These are phyloP conservation scores for Botrytis sinoallii DNA, from an alignment of 2,329 filamentous ascomycete species.

Conservation along the genomic window DNA sequence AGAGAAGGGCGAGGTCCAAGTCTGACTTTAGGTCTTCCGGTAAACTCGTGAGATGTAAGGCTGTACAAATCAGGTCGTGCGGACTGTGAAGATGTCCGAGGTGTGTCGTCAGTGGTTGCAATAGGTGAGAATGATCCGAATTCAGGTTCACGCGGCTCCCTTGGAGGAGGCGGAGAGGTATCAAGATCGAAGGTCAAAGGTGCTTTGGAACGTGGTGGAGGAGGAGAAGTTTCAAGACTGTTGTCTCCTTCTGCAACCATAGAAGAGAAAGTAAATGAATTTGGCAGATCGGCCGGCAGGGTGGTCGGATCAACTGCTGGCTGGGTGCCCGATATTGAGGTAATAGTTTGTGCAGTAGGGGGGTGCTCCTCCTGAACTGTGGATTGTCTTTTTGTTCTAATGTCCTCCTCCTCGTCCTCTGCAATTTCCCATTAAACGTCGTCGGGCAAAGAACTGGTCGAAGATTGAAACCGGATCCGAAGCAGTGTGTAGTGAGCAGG, in stretches of 20 bases:
- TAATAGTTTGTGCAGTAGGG: slow-evolving; percentile 31
- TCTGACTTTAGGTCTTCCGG: slow-evolving; percentile 77
- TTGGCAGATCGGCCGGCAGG: slow-evolving; percentile 23
- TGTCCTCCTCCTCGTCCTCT: slow-evolving; percentile 73
- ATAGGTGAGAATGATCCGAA: slow-evolving; percentile 26
- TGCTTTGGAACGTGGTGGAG: slow-evolving; percentile 21
- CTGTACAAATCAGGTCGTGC: slow-evolving; percentile 50
- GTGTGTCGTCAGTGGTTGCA: slow-evolving; percentile 26
- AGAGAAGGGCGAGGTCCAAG: slow-evolving; percentile 80
- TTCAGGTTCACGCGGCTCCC: slow-evolving; percentile 25
- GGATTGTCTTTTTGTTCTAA: slow-evolving; percentile 58
- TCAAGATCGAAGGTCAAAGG: slow-evolving; percentile 17
- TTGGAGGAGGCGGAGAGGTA: slow-evolving; percentile 20
- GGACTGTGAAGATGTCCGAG: slow-evolving; percentile 47
- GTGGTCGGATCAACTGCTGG: slow-evolving; percentile 20
- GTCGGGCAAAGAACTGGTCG: slow-evolving; percentile 72
- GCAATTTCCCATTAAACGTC: slow-evolving; percentile 87
- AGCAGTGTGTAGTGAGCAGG: slow-evolving; percentile 85
- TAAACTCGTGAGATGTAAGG: slow-evolving; percentile 47
- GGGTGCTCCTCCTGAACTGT: slow-evolving; percentile 47
- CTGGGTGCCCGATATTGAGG: slow-evolving; percentile 22
- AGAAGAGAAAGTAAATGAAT: slow-evolving; percentile 23
- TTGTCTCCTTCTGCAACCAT: slow-evolving; percentile 23
- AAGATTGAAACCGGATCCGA: slow-evolving; percentile 81
- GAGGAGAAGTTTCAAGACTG: slow-evolving; percentile 33